These are phyloP conservation scores for Colletotrichum liaoningense DNA, from an alignment of 2,329 filamentous ascomycete genomes.

Conservation along the genomic window DNA sequence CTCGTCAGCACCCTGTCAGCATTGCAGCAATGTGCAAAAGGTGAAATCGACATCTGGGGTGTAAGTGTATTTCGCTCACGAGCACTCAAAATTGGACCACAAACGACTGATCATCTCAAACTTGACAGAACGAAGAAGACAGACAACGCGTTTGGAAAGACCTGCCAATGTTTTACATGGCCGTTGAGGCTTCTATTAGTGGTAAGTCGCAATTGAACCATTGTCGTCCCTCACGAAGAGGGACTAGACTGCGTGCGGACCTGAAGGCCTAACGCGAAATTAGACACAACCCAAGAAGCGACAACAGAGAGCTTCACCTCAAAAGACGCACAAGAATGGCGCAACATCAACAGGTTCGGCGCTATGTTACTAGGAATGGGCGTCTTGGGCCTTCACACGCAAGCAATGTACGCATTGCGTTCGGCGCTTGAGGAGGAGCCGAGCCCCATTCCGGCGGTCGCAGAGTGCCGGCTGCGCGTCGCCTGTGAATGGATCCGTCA, in stretches of 20 bases:
- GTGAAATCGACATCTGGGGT: neutral
- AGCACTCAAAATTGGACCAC: too few relatives aligned
- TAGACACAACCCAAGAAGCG: neutral
- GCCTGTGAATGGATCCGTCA: too few relatives aligned
- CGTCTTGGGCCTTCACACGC: neutral
- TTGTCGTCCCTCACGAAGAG: neutral
- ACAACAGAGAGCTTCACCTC: neutral
- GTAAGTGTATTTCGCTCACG: too few relatives aligned
- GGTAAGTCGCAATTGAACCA: neutral
- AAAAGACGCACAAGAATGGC: neutral
- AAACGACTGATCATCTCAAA: too few relatives aligned
- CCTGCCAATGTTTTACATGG: neutral
- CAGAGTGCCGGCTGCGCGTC: too few relatives aligned
- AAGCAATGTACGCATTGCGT: too few relatives aligned
- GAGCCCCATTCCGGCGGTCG: too few relatives aligned
- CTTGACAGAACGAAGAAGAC: too few relatives aligned
- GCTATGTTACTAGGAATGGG: neutral
- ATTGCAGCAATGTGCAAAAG: neutral
- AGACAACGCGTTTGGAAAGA: neutral
- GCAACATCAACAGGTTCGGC: neutral
- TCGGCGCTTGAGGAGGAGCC: too few relatives aligned
- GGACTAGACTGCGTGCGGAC: neutral
- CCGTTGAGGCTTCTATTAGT: neutral
- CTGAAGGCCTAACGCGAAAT: neutral
- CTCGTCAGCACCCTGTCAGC: neutral